Conservation (phyloP, 129 eudicot genomes). For the Lactuca sativa region DNA sequence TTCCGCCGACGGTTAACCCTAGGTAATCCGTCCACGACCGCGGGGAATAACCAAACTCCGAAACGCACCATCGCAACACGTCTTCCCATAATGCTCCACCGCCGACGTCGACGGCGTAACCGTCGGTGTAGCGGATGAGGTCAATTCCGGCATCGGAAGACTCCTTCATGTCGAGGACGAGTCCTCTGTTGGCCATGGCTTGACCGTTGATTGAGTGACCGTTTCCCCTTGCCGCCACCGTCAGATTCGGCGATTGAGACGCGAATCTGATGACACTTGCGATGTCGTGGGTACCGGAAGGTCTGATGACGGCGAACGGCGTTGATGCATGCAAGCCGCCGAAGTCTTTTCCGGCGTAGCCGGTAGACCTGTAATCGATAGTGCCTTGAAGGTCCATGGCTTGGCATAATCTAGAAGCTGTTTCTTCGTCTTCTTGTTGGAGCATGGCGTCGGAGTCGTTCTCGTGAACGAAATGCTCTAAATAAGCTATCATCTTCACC, state of each 20-base stretch:
- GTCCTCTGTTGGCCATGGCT: constrained; percentile 72
- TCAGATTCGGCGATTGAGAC: constrained; percentile 39
- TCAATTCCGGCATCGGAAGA: constrained; percentile 26
- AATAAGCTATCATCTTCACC: constrained; percentile 54
- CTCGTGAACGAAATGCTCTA: constrained; percentile 58
- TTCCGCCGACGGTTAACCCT: constrained; percentile 89
- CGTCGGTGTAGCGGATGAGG: constrained; percentile 7
- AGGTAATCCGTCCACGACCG: constrained; percentile 94
- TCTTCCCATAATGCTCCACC: constrained; percentile 97
- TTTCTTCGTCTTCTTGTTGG: constrained; percentile 17
- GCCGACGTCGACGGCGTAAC: constrained; percentile 58
- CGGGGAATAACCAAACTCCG: constrained; percentile 53
- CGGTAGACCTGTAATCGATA: constrained; percentile 37
- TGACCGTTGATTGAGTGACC: constrained; percentile 98
- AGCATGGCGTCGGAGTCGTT: constrained; percentile 49
- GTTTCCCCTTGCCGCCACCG: constrained; percentile 93
- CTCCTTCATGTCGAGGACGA: constrained; percentile 69
- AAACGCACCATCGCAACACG: constrained; percentile 62
- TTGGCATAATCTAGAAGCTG: constrained; percentile 6
- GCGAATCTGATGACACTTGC: constrained; percentile 43
- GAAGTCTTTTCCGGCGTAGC: constrained; percentile 57
- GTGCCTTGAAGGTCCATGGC: constrained; percentile 41
- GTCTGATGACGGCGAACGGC: constrained; percentile 67
- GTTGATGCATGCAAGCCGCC: constrained; percentile 56
- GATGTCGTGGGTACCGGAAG: constrained; percentile 54